Conservation (phyloP, 2,329 filamentous ascomycete genomes). For the Fusarium coicis region DNA sequence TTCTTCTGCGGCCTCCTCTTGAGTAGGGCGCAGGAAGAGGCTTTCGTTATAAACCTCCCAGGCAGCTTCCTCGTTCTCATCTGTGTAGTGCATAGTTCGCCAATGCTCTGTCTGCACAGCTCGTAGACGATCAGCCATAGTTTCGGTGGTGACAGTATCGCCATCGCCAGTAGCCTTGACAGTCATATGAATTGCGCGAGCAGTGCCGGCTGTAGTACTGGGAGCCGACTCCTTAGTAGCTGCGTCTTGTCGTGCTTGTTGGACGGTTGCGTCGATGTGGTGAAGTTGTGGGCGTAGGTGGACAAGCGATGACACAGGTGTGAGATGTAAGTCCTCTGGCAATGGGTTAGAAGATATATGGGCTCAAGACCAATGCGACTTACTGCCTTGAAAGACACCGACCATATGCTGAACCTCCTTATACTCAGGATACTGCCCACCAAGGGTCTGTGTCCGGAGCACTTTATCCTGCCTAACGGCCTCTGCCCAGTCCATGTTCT, state of each 20-base stretch:
- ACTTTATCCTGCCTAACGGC: conserved; percentile 77
- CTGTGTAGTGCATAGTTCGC: conserved; percentile 81
- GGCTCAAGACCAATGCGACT: conserved; percentile 46
- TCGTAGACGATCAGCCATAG: conserved; percentile 79
- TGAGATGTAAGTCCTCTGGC: conserved; percentile 85
- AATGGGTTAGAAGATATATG: conserved; percentile 26
- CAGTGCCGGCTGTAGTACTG: conserved; percentile 57
- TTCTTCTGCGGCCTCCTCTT: conserved; percentile 24
- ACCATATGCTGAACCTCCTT: conserved; percentile 88
- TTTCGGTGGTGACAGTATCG: conserved; percentile 72
- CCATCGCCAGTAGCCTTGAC: conserved; percentile 81
- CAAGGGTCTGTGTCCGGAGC: conserved; percentile 83
- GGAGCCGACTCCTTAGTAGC: conserved; percentile 50
- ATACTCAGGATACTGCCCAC: conserved; percentile 78
- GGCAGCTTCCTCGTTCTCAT: conserved; percentile 80
- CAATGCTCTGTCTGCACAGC: conserved; percentile 85
- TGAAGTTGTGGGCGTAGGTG: conserved; percentile 93
- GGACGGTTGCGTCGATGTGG: conserved; percentile 86
- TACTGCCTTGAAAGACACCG: conserved; percentile 87
- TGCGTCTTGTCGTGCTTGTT: conserved; percentile 68
- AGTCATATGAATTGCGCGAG: conserved; percentile 85
- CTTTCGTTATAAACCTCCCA: conserved; percentile 81
- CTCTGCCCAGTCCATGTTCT: conserved; percentile 71
- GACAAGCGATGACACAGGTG: conserved; percentile 82
- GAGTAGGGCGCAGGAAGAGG: conserved; percentile 59